Conservation (phyloP, 805 yeast genomes). For the Vanderwaltozyma yarrowii region DNA sequence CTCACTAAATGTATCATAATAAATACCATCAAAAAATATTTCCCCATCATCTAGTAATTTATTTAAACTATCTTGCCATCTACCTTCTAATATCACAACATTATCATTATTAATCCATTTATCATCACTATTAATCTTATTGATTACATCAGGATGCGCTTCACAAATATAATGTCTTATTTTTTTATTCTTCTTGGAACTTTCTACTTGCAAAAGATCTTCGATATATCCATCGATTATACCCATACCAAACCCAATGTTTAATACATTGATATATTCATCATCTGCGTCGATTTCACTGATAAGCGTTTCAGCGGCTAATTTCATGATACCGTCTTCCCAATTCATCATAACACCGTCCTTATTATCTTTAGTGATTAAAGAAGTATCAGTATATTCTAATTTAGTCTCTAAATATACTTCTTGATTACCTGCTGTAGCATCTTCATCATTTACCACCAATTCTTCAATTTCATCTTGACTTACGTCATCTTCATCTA, state of each 20-base stretch:
- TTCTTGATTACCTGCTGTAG: constrained; percentile 52
- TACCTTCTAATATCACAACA: constrained; percentile 73
- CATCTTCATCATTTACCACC: constrained; percentile 28
- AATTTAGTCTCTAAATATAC: constrained; percentile 58
- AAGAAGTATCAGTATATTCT: constrained; percentile 53
- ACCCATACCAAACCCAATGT: constrained; percentile 96
- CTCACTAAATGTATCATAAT: constrained; percentile 90
- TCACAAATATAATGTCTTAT: constrained; percentile 73
- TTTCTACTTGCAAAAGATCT: constrained; percentile 7
- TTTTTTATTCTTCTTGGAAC: constrained; percentile 13
- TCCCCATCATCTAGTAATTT: constrained; percentile 46
- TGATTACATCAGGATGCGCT: constrained; percentile 87
- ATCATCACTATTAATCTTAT: constrained; percentile 58
- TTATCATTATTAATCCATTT: constrained; percentile 62
- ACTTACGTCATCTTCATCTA: constrained; percentile 34
- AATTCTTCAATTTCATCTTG: constrained; percentile 11
- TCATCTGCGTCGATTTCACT: constrained; percentile 18
- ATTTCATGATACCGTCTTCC: constrained; percentile 76
- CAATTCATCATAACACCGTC: constrained; percentile 99
- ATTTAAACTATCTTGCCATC: constrained; percentile 83
- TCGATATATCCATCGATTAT: constrained; percentile 79
- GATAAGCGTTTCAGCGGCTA: constrained; percentile 70
- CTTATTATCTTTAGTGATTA: constrained; percentile 57
- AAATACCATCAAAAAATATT: constrained; percentile 79
- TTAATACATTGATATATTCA: constrained; percentile 40